These are phyloP conservation scores for Scutellaria baicalensis DNA, from an alignment of 257 asterid genomes.

Conservation along the genomic window DNA sequence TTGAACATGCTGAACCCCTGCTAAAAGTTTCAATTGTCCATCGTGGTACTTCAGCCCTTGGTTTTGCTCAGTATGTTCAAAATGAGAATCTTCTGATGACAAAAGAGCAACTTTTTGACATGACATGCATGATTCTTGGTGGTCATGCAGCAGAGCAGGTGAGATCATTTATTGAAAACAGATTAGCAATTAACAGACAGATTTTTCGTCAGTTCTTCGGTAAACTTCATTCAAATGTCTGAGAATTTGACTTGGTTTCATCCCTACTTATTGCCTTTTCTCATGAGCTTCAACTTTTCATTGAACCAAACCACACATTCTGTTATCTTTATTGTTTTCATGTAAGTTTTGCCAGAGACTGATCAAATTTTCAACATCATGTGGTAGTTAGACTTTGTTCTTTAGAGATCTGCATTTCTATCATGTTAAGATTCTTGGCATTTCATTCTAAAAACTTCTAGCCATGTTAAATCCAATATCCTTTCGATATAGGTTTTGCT, in stretches of 20 bases:
- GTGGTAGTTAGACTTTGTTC: no score
- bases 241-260: no score
- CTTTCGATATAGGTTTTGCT: constrained; percentile 48
- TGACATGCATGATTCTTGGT: constrained; percentile 89
- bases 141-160: constrained; percentile 99
- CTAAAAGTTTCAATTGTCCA: constrained; percentile 82
- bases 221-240: not conserved
- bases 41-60: constrained; percentile 90
- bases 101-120: constrained; percentile 79
- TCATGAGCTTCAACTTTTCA: no score
- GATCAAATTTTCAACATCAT: no score
- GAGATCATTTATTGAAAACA: not conserved
- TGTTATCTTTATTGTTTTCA: no score
- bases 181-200: no score
- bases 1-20: constrained; percentile 86
- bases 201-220: no score
- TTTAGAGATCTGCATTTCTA: not conserved
- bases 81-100: constrained; percentile 79
- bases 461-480: not conserved
- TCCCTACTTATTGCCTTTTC: no score
- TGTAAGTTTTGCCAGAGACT: no score
- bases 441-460: no score
- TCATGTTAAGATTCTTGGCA: not conserved
- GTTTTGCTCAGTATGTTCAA: constrained; percentile 85
- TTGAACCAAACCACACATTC: no score